Evolutionary conservation across 768 basidiomycete species (phyloP).

Genomic region (Mycena capillaripes): DNA sequence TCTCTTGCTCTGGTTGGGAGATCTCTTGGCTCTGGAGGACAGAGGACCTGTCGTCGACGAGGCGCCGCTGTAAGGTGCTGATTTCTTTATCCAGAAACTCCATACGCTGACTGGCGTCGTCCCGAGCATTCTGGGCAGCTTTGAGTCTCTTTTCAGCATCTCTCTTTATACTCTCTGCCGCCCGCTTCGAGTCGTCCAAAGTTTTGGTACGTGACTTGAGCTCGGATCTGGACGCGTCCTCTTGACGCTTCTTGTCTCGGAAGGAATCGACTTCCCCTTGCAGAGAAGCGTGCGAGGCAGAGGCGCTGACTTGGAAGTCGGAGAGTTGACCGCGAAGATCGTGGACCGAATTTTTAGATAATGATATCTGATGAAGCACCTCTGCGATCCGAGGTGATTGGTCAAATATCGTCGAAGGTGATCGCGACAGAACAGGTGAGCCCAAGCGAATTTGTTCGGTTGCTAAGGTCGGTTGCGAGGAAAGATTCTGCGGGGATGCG

Average conservation of each 20-base stretch:
- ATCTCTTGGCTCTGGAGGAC: conserved; percentile 60
- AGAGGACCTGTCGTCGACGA: conserved; percentile 67
- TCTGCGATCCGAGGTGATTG: conserved; percentile 81
- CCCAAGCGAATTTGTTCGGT: conserved; percentile 47
- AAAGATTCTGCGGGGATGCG: conserved; percentile 42
- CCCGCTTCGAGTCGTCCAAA: conserved; percentile 89
- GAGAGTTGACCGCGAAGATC: conserved; percentile 81
- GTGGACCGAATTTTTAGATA: conserved; percentile 69
- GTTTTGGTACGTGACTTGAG: conserved; percentile 86
- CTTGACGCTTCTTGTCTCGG: conserved; percentile 82
- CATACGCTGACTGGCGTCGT: conserved; percentile 71
- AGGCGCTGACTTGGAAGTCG: conserved; percentile 69
- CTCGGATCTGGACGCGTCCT: conserved; percentile 84
- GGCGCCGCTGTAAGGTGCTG: conserved; percentile 64
- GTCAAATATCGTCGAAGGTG: conserved; percentile 66
- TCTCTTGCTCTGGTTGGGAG: conserved; percentile 68
- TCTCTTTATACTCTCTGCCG: conserved; percentile 81
- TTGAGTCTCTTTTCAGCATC: conserved; percentile 93
- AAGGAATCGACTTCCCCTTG: conserved; percentile 81
- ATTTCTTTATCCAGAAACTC: conserved; percentile 76
- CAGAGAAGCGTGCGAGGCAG: conserved; percentile 74
- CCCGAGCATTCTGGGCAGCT: conserved; percentile 72
- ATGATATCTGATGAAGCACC: conserved; percentile 79
- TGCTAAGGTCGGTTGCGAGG: conserved; percentile 41
- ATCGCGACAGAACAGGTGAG: conserved; percentile 50